A percentile compares a stretch with the other conserved stretches of the same genome.
Evolutionary conservation across 306 rosid genomes (phyloP).

Genomic region (apple (Malus domestica)): DNA sequence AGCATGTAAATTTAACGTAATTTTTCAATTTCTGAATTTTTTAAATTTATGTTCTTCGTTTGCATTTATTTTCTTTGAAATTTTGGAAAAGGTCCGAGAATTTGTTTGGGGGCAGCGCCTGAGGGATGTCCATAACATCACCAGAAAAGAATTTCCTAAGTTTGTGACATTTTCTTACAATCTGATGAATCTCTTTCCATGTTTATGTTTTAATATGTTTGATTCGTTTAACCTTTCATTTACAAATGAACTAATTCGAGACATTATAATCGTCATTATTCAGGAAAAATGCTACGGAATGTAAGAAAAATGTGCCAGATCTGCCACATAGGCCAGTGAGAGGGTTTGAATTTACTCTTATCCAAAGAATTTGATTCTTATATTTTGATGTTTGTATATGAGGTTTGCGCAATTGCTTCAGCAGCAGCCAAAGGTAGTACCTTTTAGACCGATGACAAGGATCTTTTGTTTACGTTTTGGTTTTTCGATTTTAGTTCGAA

Average conservation of each 20-base stretch:
- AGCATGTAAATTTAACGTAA: background rate
- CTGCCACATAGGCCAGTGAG: slow-evolving; percentile 14
- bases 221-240: background rate
- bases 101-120: slow-evolving; percentile 15
- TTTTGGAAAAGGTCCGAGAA: slow-evolving; percentile 32
- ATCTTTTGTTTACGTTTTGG: background rate
- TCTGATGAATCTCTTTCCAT: background rate
- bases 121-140: slow-evolving; percentile 36
- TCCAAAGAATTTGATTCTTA: background rate
- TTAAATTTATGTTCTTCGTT: background rate
- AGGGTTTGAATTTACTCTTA: background rate
- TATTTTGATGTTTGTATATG: slow-evolving; percentile 28
- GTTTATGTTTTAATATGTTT: background rate
- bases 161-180: background rate
- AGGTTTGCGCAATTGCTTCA: too few species aligned
- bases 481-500: background rate
- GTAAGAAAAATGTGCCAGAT: background rate
- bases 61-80: background rate
- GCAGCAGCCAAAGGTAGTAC: slow-evolving; percentile 10
- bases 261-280: background rate
- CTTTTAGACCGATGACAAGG: background rate
- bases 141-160: slow-evolving; percentile 26
- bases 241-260: background rate
- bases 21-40: background rate
- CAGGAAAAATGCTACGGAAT: background rate